A percentile compares a stretch with the other conserved stretches of the same genome.
Evolutionary conservation across 2,329 filamentous ascomycete genomes (phyloP).

Genomic region (Sclerotinia nivalis): DNA sequence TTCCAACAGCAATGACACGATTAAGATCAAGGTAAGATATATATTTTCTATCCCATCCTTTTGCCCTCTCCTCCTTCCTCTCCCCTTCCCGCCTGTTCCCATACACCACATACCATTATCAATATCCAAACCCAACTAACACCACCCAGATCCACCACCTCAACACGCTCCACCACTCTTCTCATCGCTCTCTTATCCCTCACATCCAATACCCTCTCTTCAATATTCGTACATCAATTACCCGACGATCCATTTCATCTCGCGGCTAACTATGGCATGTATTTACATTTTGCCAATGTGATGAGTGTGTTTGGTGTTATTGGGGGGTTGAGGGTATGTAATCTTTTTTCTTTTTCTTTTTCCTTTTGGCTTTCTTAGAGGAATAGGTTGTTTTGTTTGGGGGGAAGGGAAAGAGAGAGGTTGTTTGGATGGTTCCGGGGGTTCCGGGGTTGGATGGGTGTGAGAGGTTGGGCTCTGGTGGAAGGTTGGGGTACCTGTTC

Average conservation of each 20-base stretch:
- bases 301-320: slow-evolving; percentile 46
- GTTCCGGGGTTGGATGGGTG: too few relatives aligned
- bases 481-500: neutral
- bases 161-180: slow-evolving; percentile 26
- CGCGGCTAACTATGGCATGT: slow-evolving; percentile 42
- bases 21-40: slow-evolving; percentile 4
- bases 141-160: neutral
- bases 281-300: slow-evolving; percentile 45
- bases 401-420: too few relatives aligned
- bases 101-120: neutral
- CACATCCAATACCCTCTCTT: slow-evolving; percentile 38
- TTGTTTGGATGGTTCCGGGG: too few relatives aligned
- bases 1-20: neutral
- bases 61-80: neutral
- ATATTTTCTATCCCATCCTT: neutral
- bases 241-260: slow-evolving; percentile 41
- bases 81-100: neutral
- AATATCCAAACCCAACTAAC: neutral
- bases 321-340: slow-evolving; percentile 47
- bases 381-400: too few relatives aligned
- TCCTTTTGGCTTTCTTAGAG: slow-evolving; percentile 32
- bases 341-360: slow-evolving; percentile 27
- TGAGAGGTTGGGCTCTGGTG: neutral
- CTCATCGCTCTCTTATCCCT: slow-evolving; percentile 37
- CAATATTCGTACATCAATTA: slow-evolving; percentile 38